Base-by-base conservation (phyloP, 1,284 basidiomycete species). In the Boletus semigastroideus region DNA sequence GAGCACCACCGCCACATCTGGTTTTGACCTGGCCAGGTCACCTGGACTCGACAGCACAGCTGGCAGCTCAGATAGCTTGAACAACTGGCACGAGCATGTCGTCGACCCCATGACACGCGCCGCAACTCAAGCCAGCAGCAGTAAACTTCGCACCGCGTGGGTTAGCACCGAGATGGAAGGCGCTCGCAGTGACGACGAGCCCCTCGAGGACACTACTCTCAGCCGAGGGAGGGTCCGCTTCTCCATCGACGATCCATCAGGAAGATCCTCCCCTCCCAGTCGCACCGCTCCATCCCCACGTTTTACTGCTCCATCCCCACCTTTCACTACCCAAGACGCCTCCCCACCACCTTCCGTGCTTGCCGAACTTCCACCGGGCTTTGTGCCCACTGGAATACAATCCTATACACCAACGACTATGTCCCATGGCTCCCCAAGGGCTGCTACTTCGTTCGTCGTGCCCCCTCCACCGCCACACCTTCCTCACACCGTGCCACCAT, bases 1-100 rank as follows among this genome's bases (percentile, higher is more conserved):
- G 82, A 87, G 84, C 58, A 83, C 81, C 1, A 74, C 76, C 5
- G 83, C 84, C 13, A 86, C 83, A 1, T 83, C 83, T 13, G 86
- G 86, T 1, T 67, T 70, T 25, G 72, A 66, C 28, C 39, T 55
- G 6, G 56, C 33, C 27, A 46, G 51, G 40, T 39, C 54, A 11
- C 31, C 52, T 12, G 53, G 52, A 22, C 25, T 59, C 7, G 49
- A 48, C 4, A 56, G 50, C 39, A 19, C 51, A 12, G n/a, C 41
- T 10, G 57, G 47, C 14, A 64, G 57, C 58, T 59, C 51, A 43
- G 56, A 54, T 37, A 51, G 54, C 54, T 12, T 60, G 46, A 56
- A 52, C 44, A 52, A 61, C 52, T 55, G 62, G 66, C 61, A 57
- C 37, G 65, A 67, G 33, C 55, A 58, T 28, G 40, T 54, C 4